Base-by-base conservation (phyloP, 805 yeast species). In the Candida ipomoeae region DNA sequence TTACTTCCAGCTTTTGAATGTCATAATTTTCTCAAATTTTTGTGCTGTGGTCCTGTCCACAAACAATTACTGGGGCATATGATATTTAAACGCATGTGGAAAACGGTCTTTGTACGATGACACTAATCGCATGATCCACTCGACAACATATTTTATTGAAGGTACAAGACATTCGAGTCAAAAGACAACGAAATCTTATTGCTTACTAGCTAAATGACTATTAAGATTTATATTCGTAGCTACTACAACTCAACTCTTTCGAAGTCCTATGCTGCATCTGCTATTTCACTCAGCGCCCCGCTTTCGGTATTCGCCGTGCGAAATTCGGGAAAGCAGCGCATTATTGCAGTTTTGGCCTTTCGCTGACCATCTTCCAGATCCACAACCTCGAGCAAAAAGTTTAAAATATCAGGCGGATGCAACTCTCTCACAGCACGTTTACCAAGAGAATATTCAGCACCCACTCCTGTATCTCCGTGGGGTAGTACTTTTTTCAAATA, bases 361-460 rank as follows among this genome's bases (percentile, higher is more conserved):
- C 69, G 10, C 67, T 50, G 3, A 44, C 55, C 34, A 59, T 59
- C 33, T 35, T 32, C 34, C 34, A 38, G 29, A 40, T 38, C 20
- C n/a, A 70, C 49, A 21, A 57, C 58, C 33, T 61, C 60, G 44
- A 59, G 58, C 40, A 71, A 61, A n/a, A 59, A 61, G 34, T 57
- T 58, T 43, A 57, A 62, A 40, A 71, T 63, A 10, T 63, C 49
- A 13, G 53, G 47, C 1, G 74, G 73, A 3, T 55, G 52, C 44
- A 69, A 68, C 54, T 73, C 77, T 18, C 62, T 56, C 23, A 65
- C 44, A 6, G 70, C 58, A 21, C 75, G 55, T 37, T 64, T 59
- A 1, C 77, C 77, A 31, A 73, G 54, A 2, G 58, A 48, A 51
- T 64, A 71, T 46, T 61, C 66, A 8, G 56, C 55, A 33, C 48